Evolutionary conservation across 306 rosid genomes (phyloP).

Genomic region (Dalbergia cultrata): DNA sequence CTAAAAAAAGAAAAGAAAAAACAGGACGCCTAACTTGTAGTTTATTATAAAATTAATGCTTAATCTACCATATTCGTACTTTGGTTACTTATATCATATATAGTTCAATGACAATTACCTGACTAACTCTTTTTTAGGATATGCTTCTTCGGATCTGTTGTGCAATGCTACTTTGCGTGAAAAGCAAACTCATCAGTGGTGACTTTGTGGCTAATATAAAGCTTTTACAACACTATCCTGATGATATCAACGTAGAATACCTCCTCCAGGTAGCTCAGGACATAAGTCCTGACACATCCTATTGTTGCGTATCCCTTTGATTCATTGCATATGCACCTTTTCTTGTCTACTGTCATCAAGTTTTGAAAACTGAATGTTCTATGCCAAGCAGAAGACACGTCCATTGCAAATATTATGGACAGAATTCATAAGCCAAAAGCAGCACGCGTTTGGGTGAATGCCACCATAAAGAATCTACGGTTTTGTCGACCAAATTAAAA

Average conservation of each 20-base stretch:
- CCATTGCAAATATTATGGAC: conserved; percentile 2
- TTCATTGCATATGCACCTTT: conserved; percentile 1
- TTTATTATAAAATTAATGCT: conserved; percentile 11
- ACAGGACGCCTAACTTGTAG: neutral
- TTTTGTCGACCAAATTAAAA: too few relatives aligned
- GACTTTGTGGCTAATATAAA: conserved; percentile 78
- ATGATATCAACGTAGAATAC: conserved; percentile 68
- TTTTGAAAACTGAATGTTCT: conserved; percentile 15
- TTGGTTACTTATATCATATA: conserved; percentile 11
- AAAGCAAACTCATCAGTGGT: conserved; percentile 67
- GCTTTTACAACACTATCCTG: conserved; percentile 82
- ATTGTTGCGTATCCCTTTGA: conserved; percentile 59
- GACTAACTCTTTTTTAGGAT: conserved; percentile 61
- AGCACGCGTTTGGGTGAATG: neutral
- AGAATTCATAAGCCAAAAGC: conserved; percentile 29
- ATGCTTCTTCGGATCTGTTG: conserved; percentile 86
- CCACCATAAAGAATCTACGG: neutral
- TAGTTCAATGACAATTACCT: conserved; percentile 9
- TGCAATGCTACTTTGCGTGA: conserved; percentile 81
- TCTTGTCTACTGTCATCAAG: conserved; percentile 23
- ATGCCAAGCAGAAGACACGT: conserved; percentile 17
- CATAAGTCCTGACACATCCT: conserved; percentile 68
- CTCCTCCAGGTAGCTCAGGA: conserved; percentile 80
- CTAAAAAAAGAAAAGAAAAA: too few relatives aligned
- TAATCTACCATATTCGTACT: neutral